Evolutionary conservation across 2,329 filamentous ascomycete species (phyloP), one percentile per base, ranked within the genome.

Genomic region (Paradendryphiella salina): DNA sequence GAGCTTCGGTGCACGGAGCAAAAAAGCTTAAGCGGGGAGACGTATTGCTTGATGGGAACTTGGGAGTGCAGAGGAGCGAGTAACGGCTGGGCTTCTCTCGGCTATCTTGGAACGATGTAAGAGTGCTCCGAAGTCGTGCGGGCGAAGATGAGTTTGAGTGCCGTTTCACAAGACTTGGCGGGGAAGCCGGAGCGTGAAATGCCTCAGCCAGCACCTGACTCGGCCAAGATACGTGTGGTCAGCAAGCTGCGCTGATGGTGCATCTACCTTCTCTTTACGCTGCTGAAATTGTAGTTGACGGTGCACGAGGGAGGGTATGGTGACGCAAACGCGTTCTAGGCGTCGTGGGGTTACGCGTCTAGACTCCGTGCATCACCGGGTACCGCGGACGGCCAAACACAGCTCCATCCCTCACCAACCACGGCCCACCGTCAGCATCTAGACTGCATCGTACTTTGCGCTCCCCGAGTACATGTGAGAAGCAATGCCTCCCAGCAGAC

Each of bases 111-210:
- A 45, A 44, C 38, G 29, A 37, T 28, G 43, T 38, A 53, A 56
- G 51, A 41, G 40, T 52, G 35, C 34, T 18, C 33, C 26, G 42
- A 46, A 38, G 47, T 51, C 32, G 41, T 52, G 53, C 39, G 41
- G 53, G 29, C 46, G 40, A 42, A 28, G 43, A 17, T 38, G 50
- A 23, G 58, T 61, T 61, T 61, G 56, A 54, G 46, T 41, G 35
- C 48, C 23, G 58, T 61, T 61, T 61, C 58, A 57, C 41, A 40
- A 52, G 14, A 36, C 58, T 61, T 61, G 58, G 58, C 53, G 47
- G 42, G 35, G 52, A 34, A 48, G 34, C 35, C 36, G 39, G 40
- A 38, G 50, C 44, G 37, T 52, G 18, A 45, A 26, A 37, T 61
- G 56, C 58, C 53, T 61, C 43, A 57, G 46, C 23, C 42, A 18